Evolutionary conservation across 345 rosid species (phyloP).

Genomic region (Gossypium bickii): DNA sequence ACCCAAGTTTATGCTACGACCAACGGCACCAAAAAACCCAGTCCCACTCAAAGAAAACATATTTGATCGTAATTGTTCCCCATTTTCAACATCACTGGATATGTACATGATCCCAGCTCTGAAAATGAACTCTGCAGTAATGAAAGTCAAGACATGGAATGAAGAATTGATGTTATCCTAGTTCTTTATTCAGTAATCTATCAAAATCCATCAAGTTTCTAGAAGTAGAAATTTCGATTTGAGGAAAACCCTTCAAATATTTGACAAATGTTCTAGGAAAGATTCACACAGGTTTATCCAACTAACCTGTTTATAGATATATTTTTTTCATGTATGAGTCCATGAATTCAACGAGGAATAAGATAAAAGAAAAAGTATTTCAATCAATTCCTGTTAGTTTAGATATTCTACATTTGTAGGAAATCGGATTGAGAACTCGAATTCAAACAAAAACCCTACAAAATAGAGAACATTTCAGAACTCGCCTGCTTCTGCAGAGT

Average conservation of each 20-base stretch:
- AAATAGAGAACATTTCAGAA: neutral
- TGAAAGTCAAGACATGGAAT: constrained; percentile 38
- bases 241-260: neutral
- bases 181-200: neutral
- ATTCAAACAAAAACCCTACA: neutral
- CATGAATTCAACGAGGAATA: too few relatives aligned
- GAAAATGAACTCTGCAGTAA: constrained; percentile 57
- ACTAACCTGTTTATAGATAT: neutral
- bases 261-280: neutral
- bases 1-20: constrained; percentile 86
- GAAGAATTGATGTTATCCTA: neutral
- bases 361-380: neutral
- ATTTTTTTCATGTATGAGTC: neutral
- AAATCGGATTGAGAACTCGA: neutral
- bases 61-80: constrained; percentile 43
- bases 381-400: neutral
- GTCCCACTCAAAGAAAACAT: constrained; percentile 71
- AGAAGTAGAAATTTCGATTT: neutral
- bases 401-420: neutral
- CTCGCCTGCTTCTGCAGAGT: constrained; percentile 92
- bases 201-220: neutral
- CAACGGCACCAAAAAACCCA: constrained; percentile 78
- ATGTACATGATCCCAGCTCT: constrained; percentile 96
- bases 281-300: neutral
- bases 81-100: constrained; percentile 38